These are phyloP conservation scores for Gloeostereum incarnatum DNA, from an alignment of 768 basidiomycete genomes.

Conservation along the genomic window DNA sequence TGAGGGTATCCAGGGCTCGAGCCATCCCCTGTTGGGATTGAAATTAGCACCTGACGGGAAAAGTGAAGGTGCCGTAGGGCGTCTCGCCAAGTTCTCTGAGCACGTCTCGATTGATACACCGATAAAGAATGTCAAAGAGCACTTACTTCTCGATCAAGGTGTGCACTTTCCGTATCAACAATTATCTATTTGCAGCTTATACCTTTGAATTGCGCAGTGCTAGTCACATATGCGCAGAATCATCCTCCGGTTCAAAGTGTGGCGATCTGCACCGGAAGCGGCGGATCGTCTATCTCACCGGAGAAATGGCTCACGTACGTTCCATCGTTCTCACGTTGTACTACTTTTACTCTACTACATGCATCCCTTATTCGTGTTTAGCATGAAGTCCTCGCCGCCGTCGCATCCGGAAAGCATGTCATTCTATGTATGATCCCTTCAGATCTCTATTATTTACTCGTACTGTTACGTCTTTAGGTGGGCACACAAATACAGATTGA, in stretches of 20 bases:
- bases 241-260: constrained; percentile 43
- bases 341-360: constrained; percentile 5
- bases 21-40: constrained; percentile 26
- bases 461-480: too few species aligned
- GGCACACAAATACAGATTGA: constrained; percentile 93
- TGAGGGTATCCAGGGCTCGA: too few species aligned
- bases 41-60: constrained; percentile 26
- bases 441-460: too few species aligned
- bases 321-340: too few species aligned
- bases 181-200: constrained; percentile 6
- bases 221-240: constrained; percentile 48
- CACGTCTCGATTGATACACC: constrained; percentile 57
- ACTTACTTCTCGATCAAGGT: constrained; percentile 56
- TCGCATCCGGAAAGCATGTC: constrained; percentile 69
- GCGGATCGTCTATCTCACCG: constrained; percentile 85
- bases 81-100: constrained; percentile 57
- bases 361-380: constrained; percentile 19
- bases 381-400: constrained; percentile 83
- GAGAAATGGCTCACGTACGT: constrained; percentile 85
- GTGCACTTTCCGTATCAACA: constrained; percentile 18
- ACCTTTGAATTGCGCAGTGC: constrained; percentile 32
- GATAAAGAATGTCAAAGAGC: constrained; percentile 60
- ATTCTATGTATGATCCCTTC: constrained; percentile 86
- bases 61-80: constrained; percentile 53
- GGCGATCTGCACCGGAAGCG: constrained; percentile 89